Conservation (phyloP, 192 early-diverging fungal genomes). For the Backusella mclennaniae region DNA sequence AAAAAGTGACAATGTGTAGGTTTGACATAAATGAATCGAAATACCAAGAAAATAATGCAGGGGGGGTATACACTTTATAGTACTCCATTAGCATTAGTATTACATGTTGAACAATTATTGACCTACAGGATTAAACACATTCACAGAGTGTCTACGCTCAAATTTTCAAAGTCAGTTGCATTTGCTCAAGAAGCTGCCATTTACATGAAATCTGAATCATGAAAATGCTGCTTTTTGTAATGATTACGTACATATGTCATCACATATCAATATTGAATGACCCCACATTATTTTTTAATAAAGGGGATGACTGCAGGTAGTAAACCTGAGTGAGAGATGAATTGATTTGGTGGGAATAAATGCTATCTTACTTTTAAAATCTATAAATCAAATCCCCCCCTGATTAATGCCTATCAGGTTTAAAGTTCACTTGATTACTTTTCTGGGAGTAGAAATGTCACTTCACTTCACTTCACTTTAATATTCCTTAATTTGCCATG, state of each 20-base stretch:
- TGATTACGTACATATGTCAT: not conserved
- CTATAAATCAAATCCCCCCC: too few relatives aligned
- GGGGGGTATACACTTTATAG: not conserved
- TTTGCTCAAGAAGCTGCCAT: not conserved
- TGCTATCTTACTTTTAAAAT: not conserved
- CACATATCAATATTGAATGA: not conserved
- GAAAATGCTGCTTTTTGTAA: not conserved
- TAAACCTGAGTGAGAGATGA: not conserved
- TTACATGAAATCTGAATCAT: not conserved
- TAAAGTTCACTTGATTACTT: too few relatives aligned
- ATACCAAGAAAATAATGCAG: not conserved
- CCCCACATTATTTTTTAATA: not conserved
- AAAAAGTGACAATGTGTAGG: not conserved
- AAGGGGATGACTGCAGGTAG: not conserved
- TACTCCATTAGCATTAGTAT: not conserved
- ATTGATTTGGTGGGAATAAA: not conserved
- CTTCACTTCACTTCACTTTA: too few relatives aligned
- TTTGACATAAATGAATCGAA: not conserved
- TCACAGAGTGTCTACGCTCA: not conserved
- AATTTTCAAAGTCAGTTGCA: not conserved
- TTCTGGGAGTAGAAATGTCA: too few relatives aligned
- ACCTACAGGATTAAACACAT: not conserved
- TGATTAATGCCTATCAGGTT: too few relatives aligned
- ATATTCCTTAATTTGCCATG: too few relatives aligned
- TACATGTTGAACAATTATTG: not conserved